Base-by-base conservation (phyloP, 306 rosid genomes). In the Pachyrhizus erosus region DNA sequence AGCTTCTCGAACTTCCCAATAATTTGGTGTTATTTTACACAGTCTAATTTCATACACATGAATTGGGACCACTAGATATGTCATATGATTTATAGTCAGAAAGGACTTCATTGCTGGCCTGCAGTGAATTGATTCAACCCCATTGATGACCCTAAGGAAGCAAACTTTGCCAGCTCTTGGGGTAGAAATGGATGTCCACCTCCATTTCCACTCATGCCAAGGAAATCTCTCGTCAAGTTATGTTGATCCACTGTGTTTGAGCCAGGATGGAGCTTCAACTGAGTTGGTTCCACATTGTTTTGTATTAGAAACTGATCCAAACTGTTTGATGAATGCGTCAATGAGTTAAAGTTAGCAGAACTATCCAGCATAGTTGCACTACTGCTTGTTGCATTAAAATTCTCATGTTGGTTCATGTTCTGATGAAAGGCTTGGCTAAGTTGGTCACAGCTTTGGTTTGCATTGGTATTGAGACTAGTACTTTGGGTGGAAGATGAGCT, bases 161-260 rank as follows among this genome's bases (percentile, higher is more conserved):
- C 89, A 57, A 92, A 87, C 89, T 91, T 92, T 9, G 87, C 96
- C 0, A 94, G 78, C 78, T 91, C 92, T 27, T 89, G 93, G 0
- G 93, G 87, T 24, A 89, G 78, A 73, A 89, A 87, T 34, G 85
- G 88, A 52, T 69, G 88, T 0, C 60, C 60, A 33, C 39, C 55
- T 37, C 68, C 87, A 58, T 61, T 70, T 67, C 82, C 29, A 75
- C 89, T 89, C 82, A 93, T 37, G 6, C 98, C 97, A 5, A 94
- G 91, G 73, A 93, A 94, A 76, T 94, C 98, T 29, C 98, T 87
- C 1, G 98, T 94, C 42, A 84, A 82, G 69, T 84, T 85, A 39
- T 60, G 86, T 42, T n/a, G n/a, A n/a, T 87, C 86, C 2, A 43
- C 58, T 54, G 73, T 27, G 34, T 40, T 79, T 7, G 88, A 79